Evolutionary conservation across 495 filamentous ascomycete genomes (phyloP), one percentile per base, ranked within the genome.

Genomic region (Chaetomium cochliodes): DNA sequence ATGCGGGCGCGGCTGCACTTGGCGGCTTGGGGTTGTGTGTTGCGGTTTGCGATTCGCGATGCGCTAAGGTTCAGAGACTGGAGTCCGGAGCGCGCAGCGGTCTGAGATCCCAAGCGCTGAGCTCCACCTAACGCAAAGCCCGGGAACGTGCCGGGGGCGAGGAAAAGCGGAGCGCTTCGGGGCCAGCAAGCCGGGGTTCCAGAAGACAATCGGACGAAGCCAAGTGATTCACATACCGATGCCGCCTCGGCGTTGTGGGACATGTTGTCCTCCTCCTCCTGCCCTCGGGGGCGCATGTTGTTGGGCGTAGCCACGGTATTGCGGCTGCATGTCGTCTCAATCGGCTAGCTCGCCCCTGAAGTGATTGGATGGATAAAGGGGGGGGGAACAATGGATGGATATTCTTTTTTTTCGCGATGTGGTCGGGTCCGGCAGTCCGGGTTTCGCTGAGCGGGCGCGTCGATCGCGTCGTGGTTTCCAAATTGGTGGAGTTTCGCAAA

Each of bases 271-370:
- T 55, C 50, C 50, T 16, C 62, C 67, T 60, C 63, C 73, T 51
- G 65, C 46, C 68, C 68, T 60, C 64, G 68, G 66, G 47, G 68
- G 67, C 42, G 59, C 73, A 67, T 80, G 78, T 65, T 76, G 78
- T 68, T 75, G 75, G 62, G 75, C 74, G 71, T 81, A 81, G 53
- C 75, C 70, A 51, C 79, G 79, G 70, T 78, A 82, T 64, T 79
- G 72, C 53, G 73, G 68, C 73, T 82, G 80, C 80, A 82, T 82
- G 69, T 63, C 77, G 20, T 33, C 16, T 41, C 15, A 23, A 23
- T 37, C 11, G 23, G 7, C 37, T 42, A 18, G 23, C 15, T 18
- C 23, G 55, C 25, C 33, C 44, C 39, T 58, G 39, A 13, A 41
- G 30, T 8, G 20, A 20, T 15, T 49, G 47, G 28, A 59, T 46